Percentiles rank a stretch among this genome's conserved stretches.
Conservation (phyloP, 495 filamentous ascomycete species). For the Viridothelium virens region DNA sequence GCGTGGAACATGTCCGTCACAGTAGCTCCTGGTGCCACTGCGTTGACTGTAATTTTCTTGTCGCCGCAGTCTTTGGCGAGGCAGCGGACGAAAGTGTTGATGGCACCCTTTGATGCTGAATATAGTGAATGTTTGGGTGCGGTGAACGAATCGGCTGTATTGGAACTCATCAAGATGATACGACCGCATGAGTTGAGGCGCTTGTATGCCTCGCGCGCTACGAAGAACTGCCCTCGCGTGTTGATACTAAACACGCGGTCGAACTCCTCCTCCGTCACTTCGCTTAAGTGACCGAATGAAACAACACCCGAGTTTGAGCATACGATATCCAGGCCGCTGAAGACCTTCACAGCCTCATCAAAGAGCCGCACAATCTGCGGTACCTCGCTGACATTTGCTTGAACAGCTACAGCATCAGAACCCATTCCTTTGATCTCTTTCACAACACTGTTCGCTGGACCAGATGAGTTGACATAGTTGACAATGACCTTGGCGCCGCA, state of each 20-base stretch:
- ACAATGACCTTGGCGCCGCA: constrained; percentile 33
- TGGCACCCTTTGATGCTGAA: constrained; percentile 41
- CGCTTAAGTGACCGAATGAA: constrained; percentile 14
- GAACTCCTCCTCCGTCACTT: constrained; percentile 18
- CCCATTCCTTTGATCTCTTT: constrained; percentile 25
- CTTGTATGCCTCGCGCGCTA: constrained; percentile 33
- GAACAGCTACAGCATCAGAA: constrained; percentile 17
- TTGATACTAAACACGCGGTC: constrained; percentile 20
- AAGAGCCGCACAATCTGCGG: constrained; percentile 16
- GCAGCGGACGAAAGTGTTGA: constrained; percentile 39
- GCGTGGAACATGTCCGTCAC: constrained; percentile 16
- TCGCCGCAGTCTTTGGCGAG: constrained; percentile 35
- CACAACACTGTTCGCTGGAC: constrained; percentile 17
- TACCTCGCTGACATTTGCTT: constrained; percentile 18
- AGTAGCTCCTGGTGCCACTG: constrained; percentile 41
- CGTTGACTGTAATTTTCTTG: constrained; percentile 49
- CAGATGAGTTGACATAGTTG: constrained; percentile 33
- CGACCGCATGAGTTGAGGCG: constrained; percentile 45
- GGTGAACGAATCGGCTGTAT: constrained; percentile 43
- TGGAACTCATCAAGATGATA: constrained; percentile 46
- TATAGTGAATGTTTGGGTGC: constrained; percentile 48
- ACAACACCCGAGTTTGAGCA: constrained; percentile 22
- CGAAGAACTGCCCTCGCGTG: constrained; percentile 21
- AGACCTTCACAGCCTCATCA: constrained; percentile 11
- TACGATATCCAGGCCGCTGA: constrained; percentile 35